Conservation (phyloP, 1,284 basidiomycete genomes). For the Hypsizygus ulmarius region DNA sequence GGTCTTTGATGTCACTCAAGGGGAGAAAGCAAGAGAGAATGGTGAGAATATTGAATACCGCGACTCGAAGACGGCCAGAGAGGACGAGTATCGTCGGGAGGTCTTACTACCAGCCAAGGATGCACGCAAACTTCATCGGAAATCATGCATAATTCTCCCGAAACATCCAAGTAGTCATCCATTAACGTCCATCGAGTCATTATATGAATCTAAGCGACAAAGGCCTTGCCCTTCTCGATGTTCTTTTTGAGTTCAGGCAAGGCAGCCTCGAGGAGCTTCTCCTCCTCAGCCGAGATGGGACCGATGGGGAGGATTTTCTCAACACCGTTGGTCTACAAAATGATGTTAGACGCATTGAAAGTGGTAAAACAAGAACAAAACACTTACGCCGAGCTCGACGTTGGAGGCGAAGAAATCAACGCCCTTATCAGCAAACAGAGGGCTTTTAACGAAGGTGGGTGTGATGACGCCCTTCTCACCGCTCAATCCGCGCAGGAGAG, state of each 20-base stretch:
- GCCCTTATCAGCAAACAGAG: slow-evolving; percentile 78
- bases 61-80: too few relatives aligned
- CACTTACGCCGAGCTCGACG: slow-evolving; percentile 85
- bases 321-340: slow-evolving; percentile 74
- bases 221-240: slow-evolving; percentile 91
- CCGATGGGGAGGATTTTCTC: slow-evolving; percentile 88
- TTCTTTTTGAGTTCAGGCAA: slow-evolving; percentile 95
- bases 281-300: slow-evolving; percentile 71
- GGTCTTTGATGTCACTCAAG: too few relatives aligned
- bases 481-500: slow-evolving; percentile 79
- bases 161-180: too few relatives aligned
- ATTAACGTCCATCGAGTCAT: too few relatives aligned
- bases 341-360: slow-evolving; percentile 12
- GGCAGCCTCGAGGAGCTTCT: slow-evolving; percentile 85
- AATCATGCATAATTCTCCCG: too few relatives aligned
- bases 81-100: too few relatives aligned
- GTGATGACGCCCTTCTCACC: slow-evolving; percentile 85
- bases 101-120: too few relatives aligned
- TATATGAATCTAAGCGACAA: slow-evolving; percentile 47
- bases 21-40: too few relatives aligned
- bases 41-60: too few relatives aligned
- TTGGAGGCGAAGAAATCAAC: slow-evolving; percentile 89
- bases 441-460: slow-evolving; percentile 88
- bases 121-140: too few relatives aligned
- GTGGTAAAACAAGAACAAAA: slow-evolving; percentile 6